A percentile compares a stretch with the other conserved stretches of the same genome.
phyloP scores from a whole-genome alignment of 331 rosid species.

The Cydonia oblonga region DNA sequence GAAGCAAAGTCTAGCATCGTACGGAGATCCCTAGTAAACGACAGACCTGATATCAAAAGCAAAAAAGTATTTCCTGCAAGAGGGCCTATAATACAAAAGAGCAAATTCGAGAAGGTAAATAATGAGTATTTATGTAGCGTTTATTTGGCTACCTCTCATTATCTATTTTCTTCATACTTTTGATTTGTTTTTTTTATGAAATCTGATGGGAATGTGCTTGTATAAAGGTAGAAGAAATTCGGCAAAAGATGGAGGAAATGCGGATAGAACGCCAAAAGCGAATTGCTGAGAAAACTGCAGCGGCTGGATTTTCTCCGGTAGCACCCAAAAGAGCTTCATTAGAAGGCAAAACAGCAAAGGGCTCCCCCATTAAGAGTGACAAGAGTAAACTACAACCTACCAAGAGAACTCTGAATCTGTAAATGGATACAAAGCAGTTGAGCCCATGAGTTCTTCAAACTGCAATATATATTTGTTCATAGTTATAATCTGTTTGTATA shows the following conservation, averaged over 20 bases:
- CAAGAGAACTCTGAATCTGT: not conserved
- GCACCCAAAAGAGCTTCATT: slow-evolving; percentile 22
- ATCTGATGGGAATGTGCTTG: slow-evolving; percentile 11
- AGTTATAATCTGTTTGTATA: not conserved
- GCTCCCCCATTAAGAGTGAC: too few relatives aligned
- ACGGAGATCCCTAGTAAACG: slow-evolving; percentile 14
- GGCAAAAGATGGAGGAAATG: slow-evolving; percentile 51
- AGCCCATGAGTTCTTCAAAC: not conserved
- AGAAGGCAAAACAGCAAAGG: slow-evolving; percentile 23
- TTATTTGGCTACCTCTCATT: not conserved
- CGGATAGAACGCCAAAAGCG: slow-evolving; percentile 45
- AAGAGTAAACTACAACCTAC: slow-evolving; percentile 26
- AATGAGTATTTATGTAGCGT: not conserved
- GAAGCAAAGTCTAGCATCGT: slow-evolving; percentile 21
- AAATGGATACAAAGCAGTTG: not conserved
- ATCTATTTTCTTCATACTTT: not conserved
- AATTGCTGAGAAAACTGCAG: slow-evolving; percentile 58
- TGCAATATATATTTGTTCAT: not conserved
- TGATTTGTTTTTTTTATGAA: not conserved
- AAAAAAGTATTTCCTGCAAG: slow-evolving; percentile 26
- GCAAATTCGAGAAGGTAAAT: slow-evolving; percentile 49
- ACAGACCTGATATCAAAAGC: slow-evolving; percentile 33
- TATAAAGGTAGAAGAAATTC: slow-evolving; percentile 50
- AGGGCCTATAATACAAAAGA: slow-evolving; percentile 38
- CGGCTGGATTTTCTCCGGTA: slow-evolving; percentile 21